These are phyloP conservation scores for Teunomyces lycoperdinae DNA, from an alignment of 805 yeast genomes.

Conservation along the genomic window DNA sequence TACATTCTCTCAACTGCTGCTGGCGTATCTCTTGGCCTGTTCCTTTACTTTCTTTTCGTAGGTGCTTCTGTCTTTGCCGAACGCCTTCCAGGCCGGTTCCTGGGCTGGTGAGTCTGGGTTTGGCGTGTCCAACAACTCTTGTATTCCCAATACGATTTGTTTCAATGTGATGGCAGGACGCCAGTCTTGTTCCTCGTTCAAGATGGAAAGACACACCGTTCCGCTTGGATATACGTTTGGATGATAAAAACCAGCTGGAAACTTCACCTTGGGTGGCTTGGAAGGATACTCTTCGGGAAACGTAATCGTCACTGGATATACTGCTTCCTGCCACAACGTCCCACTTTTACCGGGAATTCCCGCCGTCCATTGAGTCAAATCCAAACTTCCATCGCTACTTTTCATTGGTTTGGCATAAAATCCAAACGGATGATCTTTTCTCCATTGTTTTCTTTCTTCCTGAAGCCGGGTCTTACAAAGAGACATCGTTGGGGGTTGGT, in stretches of 20 bases:
- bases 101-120: slow-evolving; percentile 97
- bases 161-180: slow-evolving; percentile 92
- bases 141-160: slow-evolving; percentile 88
- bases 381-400: slow-evolving; percentile 76
- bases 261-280: slow-evolving; percentile 91
- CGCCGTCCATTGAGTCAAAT: slow-evolving; percentile 85
- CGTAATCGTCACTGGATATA: slow-evolving; percentile 74
- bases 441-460: slow-evolving; percentile 96
- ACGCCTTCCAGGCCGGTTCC: slow-evolving; percentile 93
- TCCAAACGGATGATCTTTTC: slow-evolving; percentile 98
- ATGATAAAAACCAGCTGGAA: slow-evolving; percentile 89
- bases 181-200: slow-evolving; percentile 97
- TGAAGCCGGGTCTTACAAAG: slow-evolving; percentile 81
- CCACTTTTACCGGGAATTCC: slow-evolving; percentile 92
- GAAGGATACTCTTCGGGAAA: slow-evolving; percentile 95
- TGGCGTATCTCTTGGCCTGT: slow-evolving; percentile 73
- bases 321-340: slow-evolving; percentile 89
- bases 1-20: slow-evolving; percentile 7
- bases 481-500: slow-evolving; percentile 27
- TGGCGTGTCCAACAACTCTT: slow-evolving; percentile 84
- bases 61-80: slow-evolving; percentile 58
- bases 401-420: slow-evolving; percentile 90
- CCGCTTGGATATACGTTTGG: slow-evolving; percentile 99
- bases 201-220: slow-evolving; percentile 86
- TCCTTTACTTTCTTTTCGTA: slow-evolving; percentile 78